Conservation (phyloP, 768 basidiomycete genomes). For the Amanita phalloides region DNA sequence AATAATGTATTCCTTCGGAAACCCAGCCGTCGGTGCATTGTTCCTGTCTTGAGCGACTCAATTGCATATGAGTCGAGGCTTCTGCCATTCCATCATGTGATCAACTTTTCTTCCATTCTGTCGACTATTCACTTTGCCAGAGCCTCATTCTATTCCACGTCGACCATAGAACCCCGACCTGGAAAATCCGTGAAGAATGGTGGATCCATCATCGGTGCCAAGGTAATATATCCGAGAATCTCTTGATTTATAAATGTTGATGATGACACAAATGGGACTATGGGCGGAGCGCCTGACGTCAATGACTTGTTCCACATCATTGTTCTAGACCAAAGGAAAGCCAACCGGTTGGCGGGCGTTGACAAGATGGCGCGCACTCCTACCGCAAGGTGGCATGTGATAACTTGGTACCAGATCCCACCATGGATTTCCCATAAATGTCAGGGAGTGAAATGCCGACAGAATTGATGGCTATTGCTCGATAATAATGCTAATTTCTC, state of each 20-base stretch:
- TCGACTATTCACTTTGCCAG: neutral
- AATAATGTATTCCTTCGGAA: conserved; percentile 7
- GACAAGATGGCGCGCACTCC: no score
- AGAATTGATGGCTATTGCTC: neutral
- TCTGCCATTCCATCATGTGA: neutral
- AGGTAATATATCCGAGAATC: neutral
- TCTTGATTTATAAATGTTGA: neutral
- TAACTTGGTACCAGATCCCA: neutral
- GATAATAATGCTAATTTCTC: neutral
- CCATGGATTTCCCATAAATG: neutral
- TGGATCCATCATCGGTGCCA: neutral
- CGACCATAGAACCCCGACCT: neutral
- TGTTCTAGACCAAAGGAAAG: no score
- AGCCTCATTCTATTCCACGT: neutral
- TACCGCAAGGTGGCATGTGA: no score
- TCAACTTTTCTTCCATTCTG: neutral
- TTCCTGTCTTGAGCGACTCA: neutral
- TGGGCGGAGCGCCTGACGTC: neutral
- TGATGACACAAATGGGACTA: neutral
- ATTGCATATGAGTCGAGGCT: neutral
- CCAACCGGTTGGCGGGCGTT: no score
- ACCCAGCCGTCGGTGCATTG: conserved; percentile 24
- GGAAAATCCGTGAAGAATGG: neutral
- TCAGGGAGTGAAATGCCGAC: neutral
- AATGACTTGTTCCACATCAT: neutral